Evolutionary conservation across 306 rosid species (phyloP).

Genomic region (Hylodesmum podocarpum): DNA sequence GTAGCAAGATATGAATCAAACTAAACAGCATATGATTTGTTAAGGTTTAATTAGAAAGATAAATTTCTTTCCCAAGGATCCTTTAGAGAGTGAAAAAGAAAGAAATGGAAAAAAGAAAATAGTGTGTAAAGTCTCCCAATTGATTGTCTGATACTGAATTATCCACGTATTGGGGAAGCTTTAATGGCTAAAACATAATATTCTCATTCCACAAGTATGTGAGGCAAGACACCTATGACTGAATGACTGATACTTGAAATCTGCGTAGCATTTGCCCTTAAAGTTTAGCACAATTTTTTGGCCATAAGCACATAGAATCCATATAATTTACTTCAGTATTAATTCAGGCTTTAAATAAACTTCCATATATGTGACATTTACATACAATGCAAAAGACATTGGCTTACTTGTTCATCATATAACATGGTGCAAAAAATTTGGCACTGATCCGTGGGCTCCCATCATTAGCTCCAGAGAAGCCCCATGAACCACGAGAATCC

Average conservation of each 20-base stretch:
- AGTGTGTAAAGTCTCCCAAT: background rate
- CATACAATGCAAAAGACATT: slow-evolving; percentile 10
- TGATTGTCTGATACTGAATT: background rate
- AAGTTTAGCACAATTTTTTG: background rate
- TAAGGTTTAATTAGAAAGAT: background rate
- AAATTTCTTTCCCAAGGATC: background rate
- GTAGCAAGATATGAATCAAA: background rate
- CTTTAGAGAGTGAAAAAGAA: background rate
- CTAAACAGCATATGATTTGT: background rate
- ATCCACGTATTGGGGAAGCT: background rate
- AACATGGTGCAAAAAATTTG: slow-evolving; percentile 89
- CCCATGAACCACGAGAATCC: slow-evolving; percentile 77
- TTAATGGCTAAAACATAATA: background rate
- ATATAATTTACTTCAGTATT: background rate
- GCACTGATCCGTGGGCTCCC: slow-evolving; percentile 91
- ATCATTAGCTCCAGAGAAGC: slow-evolving; percentile 89
- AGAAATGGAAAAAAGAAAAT: background rate
- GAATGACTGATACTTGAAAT: background rate
- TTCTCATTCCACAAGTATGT: background rate
- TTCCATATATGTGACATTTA: background rate
- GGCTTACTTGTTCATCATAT: slow-evolving; percentile 76
- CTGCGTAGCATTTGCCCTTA: background rate
- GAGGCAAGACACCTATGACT: background rate
- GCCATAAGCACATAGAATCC: background rate
- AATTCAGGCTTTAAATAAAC: background rate